Evolutionary conservation across 2,329 filamentous ascomycete species (phyloP).

Genomic region (Tolypocladium guangdongense): DNA sequence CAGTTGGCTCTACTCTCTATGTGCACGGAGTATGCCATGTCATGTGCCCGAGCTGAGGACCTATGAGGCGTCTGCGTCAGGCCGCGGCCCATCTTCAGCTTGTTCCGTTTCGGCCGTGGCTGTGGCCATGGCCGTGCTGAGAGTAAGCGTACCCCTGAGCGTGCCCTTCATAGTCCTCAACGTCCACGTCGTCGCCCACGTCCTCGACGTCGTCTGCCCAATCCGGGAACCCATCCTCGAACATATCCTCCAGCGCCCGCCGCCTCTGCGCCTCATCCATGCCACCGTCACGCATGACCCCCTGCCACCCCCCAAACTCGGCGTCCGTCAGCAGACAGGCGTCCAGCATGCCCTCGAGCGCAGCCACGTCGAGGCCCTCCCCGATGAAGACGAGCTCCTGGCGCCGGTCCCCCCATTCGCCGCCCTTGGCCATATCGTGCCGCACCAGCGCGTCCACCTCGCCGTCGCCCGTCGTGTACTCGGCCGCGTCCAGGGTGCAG

Average conservation of each 20-base stretch:
- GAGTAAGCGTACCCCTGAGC: background rate
- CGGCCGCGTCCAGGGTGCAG: conserved; percentile 42
- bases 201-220: conserved; percentile 36
- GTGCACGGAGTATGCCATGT: too few relatives aligned
- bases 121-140: too few relatives aligned
- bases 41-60: background rate
- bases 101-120: background rate
- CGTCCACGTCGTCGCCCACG: conserved; percentile 18
- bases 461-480: conserved; percentile 35
- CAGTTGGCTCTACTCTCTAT: background rate
- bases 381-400: conserved; percentile 69
- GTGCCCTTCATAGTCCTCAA: background rate
- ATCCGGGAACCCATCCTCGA: conserved; percentile 49
- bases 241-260: conserved; percentile 35
- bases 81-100: background rate
- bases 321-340: conserved; percentile 48
- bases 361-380: conserved; percentile 44
- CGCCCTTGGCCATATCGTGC: conserved; percentile 40
- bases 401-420: conserved; percentile 57
- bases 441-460: conserved; percentile 36
- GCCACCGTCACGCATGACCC: conserved; percentile 34
- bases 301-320: conserved; percentile 45
- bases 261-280: conserved; percentile 27
- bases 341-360: conserved; percentile 44
- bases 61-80: background rate